phyloP scores from a whole-genome alignment of 495 filamentous ascomycete species.

The Neurospora tetrasperma region DNA sequence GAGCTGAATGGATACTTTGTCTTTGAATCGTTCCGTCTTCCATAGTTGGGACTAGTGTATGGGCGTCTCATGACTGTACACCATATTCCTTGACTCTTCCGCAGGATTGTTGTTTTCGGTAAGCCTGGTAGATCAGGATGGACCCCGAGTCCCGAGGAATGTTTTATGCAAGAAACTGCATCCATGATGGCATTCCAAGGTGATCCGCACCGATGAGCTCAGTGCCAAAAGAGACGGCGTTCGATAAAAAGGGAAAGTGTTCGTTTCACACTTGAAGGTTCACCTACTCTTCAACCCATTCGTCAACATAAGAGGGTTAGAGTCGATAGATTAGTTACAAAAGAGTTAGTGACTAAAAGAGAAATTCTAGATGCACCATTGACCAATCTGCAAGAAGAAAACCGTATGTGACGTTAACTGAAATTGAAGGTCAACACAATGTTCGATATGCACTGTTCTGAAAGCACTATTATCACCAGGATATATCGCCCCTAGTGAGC shows the following conservation, averaged over 20 bases:
- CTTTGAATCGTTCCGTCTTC: background rate
- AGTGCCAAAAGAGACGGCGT: background rate
- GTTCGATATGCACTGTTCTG: background rate
- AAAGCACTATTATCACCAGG: background rate
- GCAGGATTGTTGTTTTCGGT: background rate
- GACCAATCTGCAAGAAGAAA: background rate
- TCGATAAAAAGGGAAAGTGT: background rate
- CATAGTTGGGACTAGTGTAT: background rate
- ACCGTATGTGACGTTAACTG: background rate
- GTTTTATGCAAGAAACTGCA: background rate
- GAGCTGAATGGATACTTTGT: too few species aligned
- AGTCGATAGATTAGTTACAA: background rate
- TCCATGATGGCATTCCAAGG: background rate
- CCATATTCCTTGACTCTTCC: background rate
- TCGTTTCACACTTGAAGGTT: background rate
- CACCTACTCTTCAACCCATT: background rate
- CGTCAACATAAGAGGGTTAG: background rate
- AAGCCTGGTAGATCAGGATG: background rate
- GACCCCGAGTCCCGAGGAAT: background rate
- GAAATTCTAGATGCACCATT: background rate
- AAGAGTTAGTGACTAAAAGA: background rate
- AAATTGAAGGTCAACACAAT: background rate
- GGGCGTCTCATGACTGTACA: background rate
- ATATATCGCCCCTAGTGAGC: constrained; percentile 7
- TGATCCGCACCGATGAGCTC: background rate